Conservation (phyloP, 2,329 filamentous ascomycete species). For the Nannizzia gypsea region DNA sequence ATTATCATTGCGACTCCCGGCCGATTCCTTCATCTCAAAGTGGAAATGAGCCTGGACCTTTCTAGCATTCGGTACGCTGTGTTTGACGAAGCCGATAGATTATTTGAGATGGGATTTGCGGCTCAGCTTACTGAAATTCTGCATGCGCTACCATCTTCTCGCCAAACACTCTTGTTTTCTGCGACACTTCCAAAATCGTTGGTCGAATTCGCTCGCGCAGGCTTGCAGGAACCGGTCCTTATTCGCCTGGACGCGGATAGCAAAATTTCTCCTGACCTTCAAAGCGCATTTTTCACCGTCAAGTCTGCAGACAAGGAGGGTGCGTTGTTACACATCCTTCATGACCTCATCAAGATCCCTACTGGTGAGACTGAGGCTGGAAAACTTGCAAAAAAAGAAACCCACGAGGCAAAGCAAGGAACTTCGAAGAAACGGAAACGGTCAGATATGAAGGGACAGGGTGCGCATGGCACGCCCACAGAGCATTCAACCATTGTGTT, state of each 20-base stretch:
- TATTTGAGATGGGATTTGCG: constrained; percentile 98
- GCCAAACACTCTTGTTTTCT: constrained; percentile 90
- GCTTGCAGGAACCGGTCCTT: constrained; percentile 80
- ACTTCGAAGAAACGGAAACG: constrained; percentile 37
- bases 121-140: constrained; percentile 88
- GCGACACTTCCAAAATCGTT: constrained; percentile 87
- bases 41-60: constrained; percentile 90
- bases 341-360: constrained; percentile 88
- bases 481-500: constrained; percentile 92
- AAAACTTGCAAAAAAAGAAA: constrained; percentile 35
- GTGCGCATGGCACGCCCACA: constrained; percentile 60
- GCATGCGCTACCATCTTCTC: constrained; percentile 66
- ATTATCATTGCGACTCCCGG: constrained; percentile 96
- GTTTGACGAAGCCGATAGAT: constrained; percentile 90
- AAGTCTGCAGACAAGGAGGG: constrained; percentile 93
- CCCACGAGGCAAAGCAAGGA: constrained; percentile 36
- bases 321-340: constrained; percentile 73
- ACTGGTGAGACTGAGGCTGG: constrained; percentile 48
- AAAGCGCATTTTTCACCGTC: constrained; percentile 87
- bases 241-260: constrained; percentile 87
- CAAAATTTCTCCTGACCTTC: constrained; percentile 90
- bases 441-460: constrained; percentile 38
- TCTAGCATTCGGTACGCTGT: constrained; percentile 87
- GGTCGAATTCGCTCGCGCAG: constrained; percentile 90
- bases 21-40: constrained; percentile 89